phyloP scores from a whole-genome alignment of 768 basidiomycete genomes.

The Pulveroboletus sp. region DNA sequence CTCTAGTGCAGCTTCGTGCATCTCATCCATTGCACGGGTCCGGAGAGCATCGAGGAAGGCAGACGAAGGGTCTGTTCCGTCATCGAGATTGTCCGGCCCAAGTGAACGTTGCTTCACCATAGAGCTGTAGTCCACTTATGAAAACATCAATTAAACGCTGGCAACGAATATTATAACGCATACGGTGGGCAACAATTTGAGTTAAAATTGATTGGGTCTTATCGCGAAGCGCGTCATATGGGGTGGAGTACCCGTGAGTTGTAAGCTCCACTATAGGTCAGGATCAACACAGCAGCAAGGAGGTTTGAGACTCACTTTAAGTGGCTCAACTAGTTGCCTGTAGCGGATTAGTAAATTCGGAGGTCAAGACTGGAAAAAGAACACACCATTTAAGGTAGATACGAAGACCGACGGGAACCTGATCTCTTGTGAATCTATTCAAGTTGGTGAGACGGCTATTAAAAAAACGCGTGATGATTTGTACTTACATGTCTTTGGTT shows the following conservation, averaged over 20 bases:
- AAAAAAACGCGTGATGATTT: background rate
- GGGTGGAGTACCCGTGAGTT: slow-evolving; percentile 81
- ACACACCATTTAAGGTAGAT: slow-evolving; percentile 78
- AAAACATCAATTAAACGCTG: background rate
- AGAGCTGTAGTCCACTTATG: slow-evolving; percentile 49
- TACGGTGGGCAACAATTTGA: slow-evolving; percentile 79
- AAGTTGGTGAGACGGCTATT: background rate
- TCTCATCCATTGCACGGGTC: slow-evolving; percentile 83
- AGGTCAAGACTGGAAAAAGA: slow-evolving; percentile 7
- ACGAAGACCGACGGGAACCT: slow-evolving; percentile 81
- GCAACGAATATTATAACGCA: slow-evolving; percentile 21
- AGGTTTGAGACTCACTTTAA: slow-evolving; percentile 35
- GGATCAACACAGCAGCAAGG: slow-evolving; percentile 36
- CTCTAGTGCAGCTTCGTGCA: slow-evolving; percentile 76
- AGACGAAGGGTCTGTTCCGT: slow-evolving; percentile 64
- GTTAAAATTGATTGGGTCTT: slow-evolving; percentile 87
- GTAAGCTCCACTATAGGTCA: slow-evolving; percentile 52
- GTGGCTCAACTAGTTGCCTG: slow-evolving; percentile 51
- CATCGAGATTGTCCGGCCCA: slow-evolving; percentile 72
- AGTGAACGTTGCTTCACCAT: slow-evolving; percentile 81
- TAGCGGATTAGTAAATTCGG: background rate
- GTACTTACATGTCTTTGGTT: slow-evolving; percentile 76
- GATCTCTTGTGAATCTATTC: slow-evolving; percentile 75
- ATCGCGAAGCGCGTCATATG: slow-evolving; percentile 74
- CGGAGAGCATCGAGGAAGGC: slow-evolving; percentile 81